phyloP scores from a whole-genome alignment of 352 stramenopile genomes.

The Globisporangium heterothallicum region DNA sequence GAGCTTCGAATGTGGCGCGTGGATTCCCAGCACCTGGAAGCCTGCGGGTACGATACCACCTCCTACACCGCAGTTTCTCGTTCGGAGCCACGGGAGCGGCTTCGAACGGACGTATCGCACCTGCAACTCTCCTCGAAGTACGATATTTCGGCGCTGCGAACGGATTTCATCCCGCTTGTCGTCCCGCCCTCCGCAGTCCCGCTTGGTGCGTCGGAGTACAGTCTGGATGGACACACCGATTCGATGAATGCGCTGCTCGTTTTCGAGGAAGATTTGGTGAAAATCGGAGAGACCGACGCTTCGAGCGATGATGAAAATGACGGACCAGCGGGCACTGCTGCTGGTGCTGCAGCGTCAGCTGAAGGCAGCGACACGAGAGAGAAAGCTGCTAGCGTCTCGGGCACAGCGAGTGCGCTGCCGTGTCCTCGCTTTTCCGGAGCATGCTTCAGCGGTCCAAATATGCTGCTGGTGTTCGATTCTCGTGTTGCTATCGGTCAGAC shows the following conservation, averaged over 20 bases:
- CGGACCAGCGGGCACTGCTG: background rate
- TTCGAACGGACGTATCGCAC: conserved; percentile 26
- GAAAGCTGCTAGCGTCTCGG: background rate
- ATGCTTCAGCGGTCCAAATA: conserved; percentile 80
- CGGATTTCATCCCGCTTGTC: conserved; percentile 66
- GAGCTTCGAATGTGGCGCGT: conserved; percentile 70
- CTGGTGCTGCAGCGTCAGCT: background rate
- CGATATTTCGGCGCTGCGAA: conserved; percentile 65
- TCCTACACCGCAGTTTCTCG: conserved; percentile 20
- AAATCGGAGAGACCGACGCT: conserved; percentile 25
- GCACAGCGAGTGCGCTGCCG: conserved; percentile 34
- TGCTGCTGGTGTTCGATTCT: conserved; percentile 82
- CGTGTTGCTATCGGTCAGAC: conserved; percentile 73
- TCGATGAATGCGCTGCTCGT: conserved; percentile 48
- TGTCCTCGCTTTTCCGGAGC: conserved; percentile 76
- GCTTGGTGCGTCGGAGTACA: conserved; percentile 61
- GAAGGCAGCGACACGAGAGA: background rate
- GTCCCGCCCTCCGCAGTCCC: conserved; percentile 55
- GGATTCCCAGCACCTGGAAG: conserved; percentile 55
- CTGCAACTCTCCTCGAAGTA: conserved; percentile 48
- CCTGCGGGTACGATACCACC: conserved; percentile 48
- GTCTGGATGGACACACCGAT: conserved; percentile 34
- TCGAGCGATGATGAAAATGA: conserved; percentile 14
- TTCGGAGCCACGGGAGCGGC: conserved; percentile 5
- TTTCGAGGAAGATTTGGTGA: conserved; percentile 69